Percentiles rank a stretch among this genome's conserved stretches.
Evolutionary conservation across 2,329 filamentous ascomycete species (phyloP).

Genomic region (Pseudogymnoascus sp.): DNA sequence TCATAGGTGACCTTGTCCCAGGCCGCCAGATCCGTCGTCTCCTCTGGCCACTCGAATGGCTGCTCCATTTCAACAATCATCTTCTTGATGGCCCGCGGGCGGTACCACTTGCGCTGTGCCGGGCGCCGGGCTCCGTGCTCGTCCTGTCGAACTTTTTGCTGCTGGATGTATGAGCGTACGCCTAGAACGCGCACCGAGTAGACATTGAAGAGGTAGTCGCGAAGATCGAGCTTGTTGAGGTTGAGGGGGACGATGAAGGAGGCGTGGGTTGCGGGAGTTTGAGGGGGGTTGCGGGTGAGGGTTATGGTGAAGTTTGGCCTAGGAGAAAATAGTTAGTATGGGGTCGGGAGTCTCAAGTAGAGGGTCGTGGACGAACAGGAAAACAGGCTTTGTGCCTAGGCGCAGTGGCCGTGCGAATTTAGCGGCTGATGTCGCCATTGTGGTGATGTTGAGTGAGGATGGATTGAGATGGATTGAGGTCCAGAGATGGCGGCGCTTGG

Average conservation of each 20-base stretch:
- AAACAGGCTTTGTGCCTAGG: slow-evolving; percentile 38
- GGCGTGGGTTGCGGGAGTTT: slow-evolving; percentile 72
- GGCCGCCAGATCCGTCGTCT: slow-evolving; percentile 53
- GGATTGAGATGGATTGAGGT: slow-evolving; percentile 1
- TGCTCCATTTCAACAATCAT: slow-evolving; percentile 89
- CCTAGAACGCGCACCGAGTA: slow-evolving; percentile 69
- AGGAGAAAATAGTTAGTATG: background rate
- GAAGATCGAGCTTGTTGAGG: slow-evolving; percentile 94
- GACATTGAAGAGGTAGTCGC: slow-evolving; percentile 84
- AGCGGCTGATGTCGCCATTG: slow-evolving; percentile 2
- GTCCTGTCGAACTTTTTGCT: slow-evolving; percentile 54
- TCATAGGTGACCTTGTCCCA: slow-evolving; percentile 59
- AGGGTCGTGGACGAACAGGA: slow-evolving; percentile 34
- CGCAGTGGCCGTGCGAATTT: slow-evolving; percentile 10
- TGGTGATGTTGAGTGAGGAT: slow-evolving; percentile 1
- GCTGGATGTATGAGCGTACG: slow-evolving; percentile 75
- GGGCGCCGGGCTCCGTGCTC: slow-evolving; percentile 33
- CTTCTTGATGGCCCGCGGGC: slow-evolving; percentile 71
- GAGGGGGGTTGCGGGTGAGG: slow-evolving; percentile 61
- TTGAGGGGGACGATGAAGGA: slow-evolving; percentile 84
- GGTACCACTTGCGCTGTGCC: slow-evolving; percentile 52
- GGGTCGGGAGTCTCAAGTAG: background rate
- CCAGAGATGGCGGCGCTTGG: slow-evolving; percentile 11
- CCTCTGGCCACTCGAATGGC: slow-evolving; percentile 82
- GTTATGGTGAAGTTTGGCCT: slow-evolving; percentile 79